Conservation (phyloP, 306 rosid species). For the Cajanus cajan region DNA sequence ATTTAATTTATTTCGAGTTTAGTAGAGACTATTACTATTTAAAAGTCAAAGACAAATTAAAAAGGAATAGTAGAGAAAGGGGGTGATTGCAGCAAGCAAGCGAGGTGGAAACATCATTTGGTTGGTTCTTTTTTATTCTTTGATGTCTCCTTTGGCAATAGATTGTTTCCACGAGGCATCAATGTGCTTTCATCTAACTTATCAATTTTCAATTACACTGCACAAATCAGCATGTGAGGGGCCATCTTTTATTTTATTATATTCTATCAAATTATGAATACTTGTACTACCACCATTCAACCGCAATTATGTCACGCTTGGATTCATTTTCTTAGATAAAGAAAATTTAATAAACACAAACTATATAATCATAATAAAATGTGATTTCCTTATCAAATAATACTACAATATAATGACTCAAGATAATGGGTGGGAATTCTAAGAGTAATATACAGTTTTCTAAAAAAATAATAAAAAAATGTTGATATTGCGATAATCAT, state of each 20-base stretch:
- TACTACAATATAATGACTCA: background rate
- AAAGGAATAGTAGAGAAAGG: background rate
- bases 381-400: background rate
- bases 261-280: background rate
- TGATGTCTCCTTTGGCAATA: constrained; percentile 9
- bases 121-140: constrained; percentile 15
- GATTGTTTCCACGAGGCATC: constrained; percentile 14
- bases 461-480: background rate
- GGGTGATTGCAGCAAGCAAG: background rate
- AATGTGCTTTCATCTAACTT: background rate
- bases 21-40: background rate
- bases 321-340: background rate
- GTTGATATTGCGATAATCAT: background rate
- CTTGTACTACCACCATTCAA: background rate
- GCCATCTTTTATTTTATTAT: constrained; percentile 4
- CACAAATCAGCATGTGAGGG: background rate
- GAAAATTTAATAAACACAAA: background rate
- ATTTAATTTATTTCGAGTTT: background rate
- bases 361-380: background rate
- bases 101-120: constrained; percentile 6
- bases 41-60: background rate
- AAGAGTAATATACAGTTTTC: background rate
- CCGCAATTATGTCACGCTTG: background rate
- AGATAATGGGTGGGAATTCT: background rate
- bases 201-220: background rate